These are phyloP conservation scores for Morella rubra DNA, from an alignment of 306 rosid genomes.

Conservation along the genomic window DNA sequence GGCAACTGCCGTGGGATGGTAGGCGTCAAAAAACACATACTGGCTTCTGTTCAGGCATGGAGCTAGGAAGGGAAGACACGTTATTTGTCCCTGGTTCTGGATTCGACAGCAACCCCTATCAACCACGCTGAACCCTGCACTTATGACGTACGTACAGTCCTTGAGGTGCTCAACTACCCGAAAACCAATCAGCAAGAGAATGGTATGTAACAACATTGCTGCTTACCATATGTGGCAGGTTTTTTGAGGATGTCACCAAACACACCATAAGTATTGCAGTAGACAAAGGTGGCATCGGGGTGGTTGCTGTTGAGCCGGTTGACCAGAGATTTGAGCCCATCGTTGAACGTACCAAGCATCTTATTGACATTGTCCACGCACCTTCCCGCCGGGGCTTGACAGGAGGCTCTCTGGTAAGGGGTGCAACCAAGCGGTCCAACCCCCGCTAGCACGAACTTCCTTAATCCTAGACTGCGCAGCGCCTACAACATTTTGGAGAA, in stretches of 20 bases:
- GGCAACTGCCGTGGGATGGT: constrained; percentile 72
- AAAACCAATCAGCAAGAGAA: neutral
- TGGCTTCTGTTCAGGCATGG: constrained; percentile 58
- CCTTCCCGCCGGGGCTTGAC: constrained; percentile 45
- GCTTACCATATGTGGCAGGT: constrained; percentile 61
- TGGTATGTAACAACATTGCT: too few species aligned
- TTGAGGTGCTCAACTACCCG: too few species aligned
- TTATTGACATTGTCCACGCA: constrained; percentile 63
- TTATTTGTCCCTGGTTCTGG: constrained; percentile 55
- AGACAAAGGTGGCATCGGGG: constrained; percentile 46
- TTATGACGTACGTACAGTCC: too few species aligned
- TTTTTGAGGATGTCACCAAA: constrained; percentile 73
- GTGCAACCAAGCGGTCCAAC: constrained; percentile 83
- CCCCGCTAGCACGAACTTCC: constrained; percentile 65
- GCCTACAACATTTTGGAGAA: constrained; percentile 32
- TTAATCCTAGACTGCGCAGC: constrained; percentile 51
- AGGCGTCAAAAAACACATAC: constrained; percentile 81
- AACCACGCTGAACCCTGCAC: constrained; percentile 61
- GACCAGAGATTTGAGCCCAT: constrained; percentile 60
- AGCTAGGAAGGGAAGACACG: constrained; percentile 53
- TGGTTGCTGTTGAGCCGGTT: constrained; percentile 48
- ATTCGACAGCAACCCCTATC: constrained; percentile 80
- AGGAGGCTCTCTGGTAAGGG: constrained; percentile 56
- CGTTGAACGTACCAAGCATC: constrained; percentile 60
- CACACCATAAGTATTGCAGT: constrained; percentile 51